Evolutionary conservation across 2,329 filamentous ascomycete species (phyloP).

Genomic region (Calonectria montana): DNA sequence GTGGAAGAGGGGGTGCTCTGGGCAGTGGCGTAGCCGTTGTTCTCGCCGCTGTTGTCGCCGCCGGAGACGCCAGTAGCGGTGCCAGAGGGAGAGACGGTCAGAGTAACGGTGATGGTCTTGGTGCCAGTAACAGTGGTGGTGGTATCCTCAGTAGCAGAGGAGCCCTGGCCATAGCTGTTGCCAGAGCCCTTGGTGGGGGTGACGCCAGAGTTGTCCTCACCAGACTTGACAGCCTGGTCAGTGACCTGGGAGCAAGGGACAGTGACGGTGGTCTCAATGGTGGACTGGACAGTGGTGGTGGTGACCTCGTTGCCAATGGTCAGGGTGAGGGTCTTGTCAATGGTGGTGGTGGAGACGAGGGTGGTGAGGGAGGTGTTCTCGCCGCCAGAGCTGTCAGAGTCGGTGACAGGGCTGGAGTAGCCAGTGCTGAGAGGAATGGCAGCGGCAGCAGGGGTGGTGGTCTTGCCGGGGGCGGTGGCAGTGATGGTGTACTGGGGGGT

Average conservation of each 20-base stretch:
- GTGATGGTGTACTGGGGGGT: slow-evolving; percentile 48
- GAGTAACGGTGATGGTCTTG: slow-evolving; percentile 49
- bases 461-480: slow-evolving; percentile 26
- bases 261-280: slow-evolving; percentile 53
- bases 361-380: slow-evolving; percentile 34
- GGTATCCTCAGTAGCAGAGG: slow-evolving; percentile 29
- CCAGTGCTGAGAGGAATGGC: slow-evolving; percentile 48
- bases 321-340: slow-evolving; percentile 49
- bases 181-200: slow-evolving; percentile 14
- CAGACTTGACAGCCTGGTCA: not conserved
- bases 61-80: slow-evolving; percentile 36
- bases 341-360: slow-evolving; percentile 44
- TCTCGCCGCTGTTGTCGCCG: slow-evolving; percentile 22
- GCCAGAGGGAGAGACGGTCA: slow-evolving; percentile 48
- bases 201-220: not conserved
- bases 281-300: slow-evolving; percentile 58
- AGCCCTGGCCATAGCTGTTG: slow-evolving; percentile 33
- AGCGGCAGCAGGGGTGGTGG: slow-evolving; percentile 31
- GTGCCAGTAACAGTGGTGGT: slow-evolving; percentile 54
- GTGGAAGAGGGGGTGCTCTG: slow-evolving; percentile 28
- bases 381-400: slow-evolving; percentile 29
- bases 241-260: slow-evolving; percentile 38
- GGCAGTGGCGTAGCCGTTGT: slow-evolving; percentile 35
- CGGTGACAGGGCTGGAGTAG: slow-evolving; percentile 20
- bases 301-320: slow-evolving; percentile 50